Evolutionary conservation across 2,329 filamentous ascomycete species (phyloP), one percentile per base, ranked within the genome.

Genomic region (Dothistroma pini): DNA sequence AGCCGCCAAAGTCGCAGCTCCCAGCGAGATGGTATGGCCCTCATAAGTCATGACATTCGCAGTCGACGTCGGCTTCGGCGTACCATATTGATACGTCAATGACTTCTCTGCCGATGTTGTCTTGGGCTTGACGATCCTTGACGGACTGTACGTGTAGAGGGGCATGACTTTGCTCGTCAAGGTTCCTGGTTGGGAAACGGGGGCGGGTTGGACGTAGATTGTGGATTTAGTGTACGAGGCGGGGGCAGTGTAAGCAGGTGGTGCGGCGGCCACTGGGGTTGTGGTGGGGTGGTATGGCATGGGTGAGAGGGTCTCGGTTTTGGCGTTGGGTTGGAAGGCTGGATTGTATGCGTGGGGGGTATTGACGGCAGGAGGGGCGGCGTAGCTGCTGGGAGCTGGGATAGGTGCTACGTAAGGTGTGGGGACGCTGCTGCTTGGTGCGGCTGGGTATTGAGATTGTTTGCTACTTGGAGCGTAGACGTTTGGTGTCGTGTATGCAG

Each of bases 1-100:
- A 38, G 63, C 61, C 2, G 59, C 63, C 25, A 63, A 53, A 11
- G 63, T 65, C 31, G 62, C 56, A 2, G 56, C 58, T 6, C 55
- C 57, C 19, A 63, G n/a, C n/a, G 21, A 32, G n/a, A 63, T 21
- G 19, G 61, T 63, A 35, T 60, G 61, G 4, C 63, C 60, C 9
- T 59, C 29, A 25, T 52, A 61, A n/a, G 53, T 59, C 19, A 63
- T 25, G 16, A 54, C 55, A 21, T 57, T 19, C 5, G 52, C 57
- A 10, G 53, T 53, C 10, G 56, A 44, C 12, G 49, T 25, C 2
- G 57, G 34, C 1, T 38, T 8, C 41, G 31, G n/a, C 32, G 9
- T 19, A 8, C 35, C 54, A 25, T 54, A n/a, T 21, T 25, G 11
- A 21, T n/a, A 29, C 12, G 31, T 35, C 19, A 32, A 11, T 29